phyloP scores from a whole-genome alignment of 2,329 filamentous ascomycete species.

The Phialophora expanda region DNA sequence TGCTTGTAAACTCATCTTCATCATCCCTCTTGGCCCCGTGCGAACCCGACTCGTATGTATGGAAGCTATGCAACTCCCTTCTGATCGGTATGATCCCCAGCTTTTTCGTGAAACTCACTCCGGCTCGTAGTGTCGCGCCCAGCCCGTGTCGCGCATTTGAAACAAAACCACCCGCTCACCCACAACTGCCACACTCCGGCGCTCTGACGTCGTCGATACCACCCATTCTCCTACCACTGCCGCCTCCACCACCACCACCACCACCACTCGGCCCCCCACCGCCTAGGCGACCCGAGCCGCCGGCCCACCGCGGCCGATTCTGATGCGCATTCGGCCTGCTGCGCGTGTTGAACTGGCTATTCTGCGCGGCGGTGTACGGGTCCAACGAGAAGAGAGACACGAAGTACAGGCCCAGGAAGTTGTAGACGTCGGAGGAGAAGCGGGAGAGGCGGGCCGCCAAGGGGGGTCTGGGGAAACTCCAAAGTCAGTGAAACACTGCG shows the following conservation, averaged over 20 bases:
- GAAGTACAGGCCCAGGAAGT: constrained; percentile 57
- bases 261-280: constrained; percentile 40
- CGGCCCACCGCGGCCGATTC: constrained; percentile 40
- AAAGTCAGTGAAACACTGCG: too few relatives aligned
- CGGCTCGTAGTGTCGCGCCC: not conserved
- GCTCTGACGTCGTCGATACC: constrained; percentile 55
- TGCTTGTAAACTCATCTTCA: too few relatives aligned
- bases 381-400: constrained; percentile 56
- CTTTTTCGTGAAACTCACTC: not conserved
- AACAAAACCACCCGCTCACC: constrained; percentile 14
- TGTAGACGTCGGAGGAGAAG: constrained; percentile 51
- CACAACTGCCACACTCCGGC: constrained; percentile 55
- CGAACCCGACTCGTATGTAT: too few relatives aligned
- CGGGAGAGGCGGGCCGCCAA: constrained; percentile 50
- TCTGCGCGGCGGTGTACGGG: constrained; percentile 52
- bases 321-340: constrained; percentile 42
- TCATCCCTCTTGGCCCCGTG: too few relatives aligned
- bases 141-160: not conserved
- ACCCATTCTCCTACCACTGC: constrained; percentile 49
- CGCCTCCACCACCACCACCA: constrained; percentile 42
- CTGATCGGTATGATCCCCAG: too few relatives aligned
- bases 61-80: too few relatives aligned
- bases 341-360: constrained; percentile 53
- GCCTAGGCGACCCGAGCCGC: constrained; percentile 32
- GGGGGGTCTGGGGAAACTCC: constrained; percentile 47